phyloP scores from a whole-genome alignment of 1,284 basidiomycete species.

The Pseudomicrostroma phylloplanum region DNA sequence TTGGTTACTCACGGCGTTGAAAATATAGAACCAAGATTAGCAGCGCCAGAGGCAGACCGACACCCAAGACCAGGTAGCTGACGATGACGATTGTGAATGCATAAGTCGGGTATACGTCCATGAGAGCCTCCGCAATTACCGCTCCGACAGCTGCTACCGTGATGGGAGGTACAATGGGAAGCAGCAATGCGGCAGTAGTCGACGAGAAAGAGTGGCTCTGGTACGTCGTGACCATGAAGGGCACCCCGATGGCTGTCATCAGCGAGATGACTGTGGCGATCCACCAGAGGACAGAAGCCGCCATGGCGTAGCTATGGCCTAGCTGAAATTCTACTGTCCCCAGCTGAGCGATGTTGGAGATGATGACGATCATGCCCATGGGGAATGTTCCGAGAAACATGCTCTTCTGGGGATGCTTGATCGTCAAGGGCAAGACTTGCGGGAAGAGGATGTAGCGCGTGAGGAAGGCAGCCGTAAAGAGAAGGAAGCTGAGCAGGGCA shows the following conservation, averaged over 20 bases:
- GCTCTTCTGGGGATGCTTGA: slow-evolving; percentile 38
- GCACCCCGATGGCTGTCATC: slow-evolving; percentile 27
- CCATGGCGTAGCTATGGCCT: slow-evolving; percentile 22
- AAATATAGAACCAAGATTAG: slow-evolving; percentile 38
- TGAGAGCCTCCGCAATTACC: slow-evolving; percentile 28
- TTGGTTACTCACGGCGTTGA: slow-evolving; percentile 18
- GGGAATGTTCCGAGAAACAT: slow-evolving; percentile 36
- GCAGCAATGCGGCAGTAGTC: slow-evolving; percentile 32
- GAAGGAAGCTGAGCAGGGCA: slow-evolving; percentile 11
- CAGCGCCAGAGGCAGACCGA: slow-evolving; percentile 35
- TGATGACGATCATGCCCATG: slow-evolving; percentile 39
- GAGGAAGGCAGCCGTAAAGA: slow-evolving; percentile 27
- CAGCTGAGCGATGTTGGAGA: slow-evolving; percentile 28
- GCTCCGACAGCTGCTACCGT: slow-evolving; percentile 32
- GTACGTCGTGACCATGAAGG: slow-evolving; percentile 39
- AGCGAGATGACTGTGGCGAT: slow-evolving; percentile 19
- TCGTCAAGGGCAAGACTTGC: slow-evolving; percentile 33
- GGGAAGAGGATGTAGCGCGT: slow-evolving; percentile 35
- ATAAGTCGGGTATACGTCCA: slow-evolving; percentile 25
- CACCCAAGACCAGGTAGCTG: slow-evolving; percentile 32
- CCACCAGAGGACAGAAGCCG: slow-evolving; percentile 34
- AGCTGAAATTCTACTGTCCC: slow-evolving; percentile 28
- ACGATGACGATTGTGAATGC: slow-evolving; percentile 34
- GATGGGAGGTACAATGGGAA: slow-evolving; percentile 40
- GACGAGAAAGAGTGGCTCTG: slow-evolving; percentile 37